A percentile compares a stretch with the other conserved stretches of the same genome.
Evolutionary conservation across 306 rosid species (phyloP).

Genomic region (Trichosanthes truncata): DNA sequence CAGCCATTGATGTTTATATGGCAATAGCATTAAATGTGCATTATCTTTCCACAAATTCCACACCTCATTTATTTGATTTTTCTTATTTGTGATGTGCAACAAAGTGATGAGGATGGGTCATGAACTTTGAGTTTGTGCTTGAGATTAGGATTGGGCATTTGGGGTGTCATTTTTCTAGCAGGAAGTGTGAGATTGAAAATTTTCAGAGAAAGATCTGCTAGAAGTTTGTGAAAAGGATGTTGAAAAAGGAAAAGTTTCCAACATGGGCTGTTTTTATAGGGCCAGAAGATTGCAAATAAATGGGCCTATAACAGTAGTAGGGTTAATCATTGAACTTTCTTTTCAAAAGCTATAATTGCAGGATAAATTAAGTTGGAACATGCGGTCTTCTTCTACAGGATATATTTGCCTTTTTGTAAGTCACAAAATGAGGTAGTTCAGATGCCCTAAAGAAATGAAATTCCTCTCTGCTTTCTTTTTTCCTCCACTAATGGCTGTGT

Average conservation of each 20-base stretch:
- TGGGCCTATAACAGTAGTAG: neutral
- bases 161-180: neutral
- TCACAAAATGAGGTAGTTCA: slow-evolving; percentile 5
- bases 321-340: neutral
- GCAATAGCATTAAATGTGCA: slow-evolving; percentile 10
- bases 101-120: neutral
- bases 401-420: neutral
- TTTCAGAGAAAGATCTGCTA: neutral
- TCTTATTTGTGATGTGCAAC: neutral
- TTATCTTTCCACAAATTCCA: neutral
- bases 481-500: slow-evolving; percentile 2
- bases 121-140: neutral
- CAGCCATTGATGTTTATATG: slow-evolving; percentile 9
- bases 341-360: slow-evolving; percentile 7
- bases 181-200: neutral
- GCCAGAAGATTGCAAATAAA: neutral
- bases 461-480: neutral
- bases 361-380: slow-evolving; percentile 2
- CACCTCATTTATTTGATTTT: neutral
- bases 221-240: neutral
- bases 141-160: neutral
- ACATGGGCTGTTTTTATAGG: slow-evolving; percentile 1
- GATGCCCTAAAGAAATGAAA: neutral
- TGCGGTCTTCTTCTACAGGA: slow-evolving; percentile 1
- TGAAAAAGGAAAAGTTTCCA: neutral